phyloP scores from a whole-genome alignment of 2,329 filamentous ascomycete species.

The Neoarthrinium moseri region DNA sequence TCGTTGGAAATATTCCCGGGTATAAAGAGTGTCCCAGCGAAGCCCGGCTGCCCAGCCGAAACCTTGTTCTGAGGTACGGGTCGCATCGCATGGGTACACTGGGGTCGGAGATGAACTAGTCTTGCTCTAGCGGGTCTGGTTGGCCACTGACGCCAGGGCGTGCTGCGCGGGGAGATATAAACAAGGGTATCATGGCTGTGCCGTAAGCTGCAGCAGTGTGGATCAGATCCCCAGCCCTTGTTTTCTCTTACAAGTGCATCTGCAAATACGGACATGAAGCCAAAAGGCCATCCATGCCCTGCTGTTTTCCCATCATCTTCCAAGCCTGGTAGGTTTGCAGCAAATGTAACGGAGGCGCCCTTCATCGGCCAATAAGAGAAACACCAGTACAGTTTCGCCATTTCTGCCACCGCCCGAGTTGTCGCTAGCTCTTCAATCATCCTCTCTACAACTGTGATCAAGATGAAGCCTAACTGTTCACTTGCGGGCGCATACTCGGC shows the following conservation, averaged over 20 bases:
- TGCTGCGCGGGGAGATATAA: no score
- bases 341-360: neutral
- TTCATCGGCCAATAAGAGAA: neutral
- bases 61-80: no score
- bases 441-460: neutral
- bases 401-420: neutral
- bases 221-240: neutral
- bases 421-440: neutral
- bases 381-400: neutral
- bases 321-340: neutral
- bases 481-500: neutral
- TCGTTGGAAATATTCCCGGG: no score
- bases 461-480: conserved; percentile 1
- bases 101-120: no score
- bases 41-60: no score
- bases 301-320: neutral
- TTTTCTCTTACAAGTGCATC: neutral
- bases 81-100: no score
- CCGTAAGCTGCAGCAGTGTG: no score
- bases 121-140: no score
- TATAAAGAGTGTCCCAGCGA: no score
- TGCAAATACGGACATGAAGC: no score
- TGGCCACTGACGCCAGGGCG: no score
- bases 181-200: no score
- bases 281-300: neutral